Base-by-base conservation (phyloP, 2,329 filamentous ascomycete species). In the Amesomyces nigricolor region DNA sequence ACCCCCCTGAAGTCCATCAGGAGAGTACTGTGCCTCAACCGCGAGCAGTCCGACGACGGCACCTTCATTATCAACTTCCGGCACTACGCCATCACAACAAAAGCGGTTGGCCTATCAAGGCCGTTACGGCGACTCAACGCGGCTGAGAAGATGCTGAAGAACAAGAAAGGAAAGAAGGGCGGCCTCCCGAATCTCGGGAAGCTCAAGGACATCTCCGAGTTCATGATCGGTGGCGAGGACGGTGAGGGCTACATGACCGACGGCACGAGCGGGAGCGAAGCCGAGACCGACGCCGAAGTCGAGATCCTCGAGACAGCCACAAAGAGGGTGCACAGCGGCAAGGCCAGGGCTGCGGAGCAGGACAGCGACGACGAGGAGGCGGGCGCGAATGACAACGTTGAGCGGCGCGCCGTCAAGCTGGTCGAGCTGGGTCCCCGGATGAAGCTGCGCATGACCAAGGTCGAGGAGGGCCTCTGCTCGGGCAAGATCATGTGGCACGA, bases 401-500 rank as follows among this genome's bases (percentile, higher is more conserved):
- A 96, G 72, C 89, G 89, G 64, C 83, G 90, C 44, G 91, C 89
- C 0, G 89, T 99, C 19, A 96, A 95, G 69, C 77, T 99, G 6
- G 86, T 95, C 3, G 94, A 99, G 72, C 75, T 99, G 0, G 94
- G 94, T 0, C 94, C 94, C 1, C 83, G 94, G 52, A 86, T 99
- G 87, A 87, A 83, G 58, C 75, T 99, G 40, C 84, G 92, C 32
- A 77, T 99, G 72, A 91, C 90, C 53, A 99, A 99, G 75, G 91
- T 99, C 4, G 94, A 99, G 68, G 94, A 99, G 64, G 94, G 92
- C 1, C 73, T 97, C 6, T 96, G 91, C 65, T 80, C 82, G 26
- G 94, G 94, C 48, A 94, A 90, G 69, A 81, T 96, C 54, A 89
- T 99, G 88, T 99, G 94, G 94, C 94, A 99, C 71, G 91, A 96